A percentile compares a stretch with the other conserved stretches of the same genome.
Evolutionary conservation across 106 monocot species (phyloP).

Genomic region (Ottelia alismoides): DNA sequence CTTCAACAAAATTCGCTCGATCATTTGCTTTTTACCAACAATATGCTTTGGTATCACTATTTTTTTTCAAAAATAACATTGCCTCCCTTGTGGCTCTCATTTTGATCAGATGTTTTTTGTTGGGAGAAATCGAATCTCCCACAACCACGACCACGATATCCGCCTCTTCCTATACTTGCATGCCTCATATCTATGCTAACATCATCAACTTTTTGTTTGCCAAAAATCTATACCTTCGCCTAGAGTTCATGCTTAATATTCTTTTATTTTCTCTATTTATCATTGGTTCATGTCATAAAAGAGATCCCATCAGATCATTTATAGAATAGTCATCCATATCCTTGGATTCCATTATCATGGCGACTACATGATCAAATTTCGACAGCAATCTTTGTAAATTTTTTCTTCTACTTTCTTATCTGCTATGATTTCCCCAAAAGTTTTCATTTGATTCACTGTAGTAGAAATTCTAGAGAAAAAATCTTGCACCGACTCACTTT

Average conservation of each 20-base stretch:
- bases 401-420: too few species aligned
- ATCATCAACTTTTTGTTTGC: too few species aligned
- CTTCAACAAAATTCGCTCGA: neutral
- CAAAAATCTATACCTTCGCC: neutral
- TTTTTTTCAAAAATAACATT: too few species aligned
- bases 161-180: neutral
- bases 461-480: neutral
- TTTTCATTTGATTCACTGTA: constrained; percentile 1
- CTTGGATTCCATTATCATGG: neutral
- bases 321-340: neutral
- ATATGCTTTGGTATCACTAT: neutral
- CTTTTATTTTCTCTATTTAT: too few species aligned
- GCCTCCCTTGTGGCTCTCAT: too few species aligned
- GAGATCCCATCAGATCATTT: constrained; percentile 1
- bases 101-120: too few species aligned
- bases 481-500: too few species aligned
- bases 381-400: neutral
- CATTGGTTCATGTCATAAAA: neutral
- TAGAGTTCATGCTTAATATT: neutral
- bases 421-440: neutral
- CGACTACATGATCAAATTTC: constrained; percentile 2
- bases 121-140: neutral
- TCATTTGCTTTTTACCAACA: neutral
- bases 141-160: neutral
- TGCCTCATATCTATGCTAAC: too few species aligned